These are phyloP conservation scores for Solanum bulbocastanum DNA, from an alignment of 257 asterid species.

Conservation along the genomic window DNA sequence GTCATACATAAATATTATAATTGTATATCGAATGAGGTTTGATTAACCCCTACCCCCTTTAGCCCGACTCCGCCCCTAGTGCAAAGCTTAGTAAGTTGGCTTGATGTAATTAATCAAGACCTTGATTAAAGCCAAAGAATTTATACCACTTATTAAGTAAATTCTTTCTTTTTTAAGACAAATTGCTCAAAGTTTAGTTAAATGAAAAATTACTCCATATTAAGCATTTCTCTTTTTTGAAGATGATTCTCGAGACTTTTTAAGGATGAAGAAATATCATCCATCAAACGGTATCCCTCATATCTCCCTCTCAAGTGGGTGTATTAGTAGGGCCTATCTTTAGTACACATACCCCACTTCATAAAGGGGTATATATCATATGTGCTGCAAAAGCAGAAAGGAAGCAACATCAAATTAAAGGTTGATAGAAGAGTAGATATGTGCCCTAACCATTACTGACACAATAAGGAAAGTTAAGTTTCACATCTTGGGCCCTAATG, in stretches of 20 bases:
- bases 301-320: background rate
- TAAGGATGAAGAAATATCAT: background rate
- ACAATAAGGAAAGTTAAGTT: conserved; percentile 1
- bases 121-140: background rate
- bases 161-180: background rate
- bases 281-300: background rate
- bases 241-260: accelerated
- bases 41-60: background rate
- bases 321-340: background rate
- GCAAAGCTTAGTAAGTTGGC: background rate
- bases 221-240: background rate
- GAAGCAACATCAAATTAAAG: background rate
- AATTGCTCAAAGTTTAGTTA: background rate
- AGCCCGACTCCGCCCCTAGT: background rate
- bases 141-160: background rate
- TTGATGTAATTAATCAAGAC: background rate
- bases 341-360: background rate
- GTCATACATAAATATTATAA: too few species aligned
- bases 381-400: background rate
- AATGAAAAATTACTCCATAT: background rate
- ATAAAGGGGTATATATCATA: background rate
- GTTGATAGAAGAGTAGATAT: background rate
- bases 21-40: too few species aligned
- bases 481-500: conserved; percentile 5
- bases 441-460: conserved; percentile 6